phyloP scores from a whole-genome alignment of 371 early-diverging fungal species.

The Mortierella sp. region DNA sequence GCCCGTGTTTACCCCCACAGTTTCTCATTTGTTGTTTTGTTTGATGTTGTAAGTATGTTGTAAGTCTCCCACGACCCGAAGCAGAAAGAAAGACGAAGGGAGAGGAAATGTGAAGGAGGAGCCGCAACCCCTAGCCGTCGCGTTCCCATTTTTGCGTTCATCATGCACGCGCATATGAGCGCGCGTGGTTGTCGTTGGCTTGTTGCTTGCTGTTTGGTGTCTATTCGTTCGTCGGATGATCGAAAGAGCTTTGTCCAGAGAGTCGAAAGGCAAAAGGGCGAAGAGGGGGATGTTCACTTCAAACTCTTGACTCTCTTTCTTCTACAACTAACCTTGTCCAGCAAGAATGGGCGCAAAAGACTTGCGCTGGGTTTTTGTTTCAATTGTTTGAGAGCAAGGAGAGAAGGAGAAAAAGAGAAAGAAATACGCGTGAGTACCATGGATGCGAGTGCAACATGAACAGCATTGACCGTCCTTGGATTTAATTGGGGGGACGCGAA shows the following conservation, averaged over 20 bases:
- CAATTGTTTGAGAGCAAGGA: neutral
- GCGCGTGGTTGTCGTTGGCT: neutral
- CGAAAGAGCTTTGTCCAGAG: neutral
- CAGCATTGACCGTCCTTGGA: neutral
- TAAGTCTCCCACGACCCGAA: slow-evolving; percentile 25
- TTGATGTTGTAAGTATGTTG: neutral
- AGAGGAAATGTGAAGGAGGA: neutral
- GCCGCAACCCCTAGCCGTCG: neutral
- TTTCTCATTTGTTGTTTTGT: neutral
- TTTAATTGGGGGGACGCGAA: slow-evolving; percentile 6
- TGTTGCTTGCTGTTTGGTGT: neutral
- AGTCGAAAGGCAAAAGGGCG: neutral
- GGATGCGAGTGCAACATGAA: neutral
- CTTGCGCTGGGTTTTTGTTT: slow-evolving; percentile 39
- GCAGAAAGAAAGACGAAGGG: neutral
- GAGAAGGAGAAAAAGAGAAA: neutral
- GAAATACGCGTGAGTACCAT: neutral
- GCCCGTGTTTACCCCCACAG: slow-evolving; percentile 10
- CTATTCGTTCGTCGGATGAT: neutral
- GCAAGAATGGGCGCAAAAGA: slow-evolving; percentile 46
- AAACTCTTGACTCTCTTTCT: neutral
- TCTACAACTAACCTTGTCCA: slow-evolving; percentile 49
- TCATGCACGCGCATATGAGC: neutral
- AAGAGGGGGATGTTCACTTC: neutral
- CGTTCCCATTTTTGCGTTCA: neutral